Base-by-base conservation (phyloP, 805 yeast genomes). In the Isabelozyma heimii region DNA sequence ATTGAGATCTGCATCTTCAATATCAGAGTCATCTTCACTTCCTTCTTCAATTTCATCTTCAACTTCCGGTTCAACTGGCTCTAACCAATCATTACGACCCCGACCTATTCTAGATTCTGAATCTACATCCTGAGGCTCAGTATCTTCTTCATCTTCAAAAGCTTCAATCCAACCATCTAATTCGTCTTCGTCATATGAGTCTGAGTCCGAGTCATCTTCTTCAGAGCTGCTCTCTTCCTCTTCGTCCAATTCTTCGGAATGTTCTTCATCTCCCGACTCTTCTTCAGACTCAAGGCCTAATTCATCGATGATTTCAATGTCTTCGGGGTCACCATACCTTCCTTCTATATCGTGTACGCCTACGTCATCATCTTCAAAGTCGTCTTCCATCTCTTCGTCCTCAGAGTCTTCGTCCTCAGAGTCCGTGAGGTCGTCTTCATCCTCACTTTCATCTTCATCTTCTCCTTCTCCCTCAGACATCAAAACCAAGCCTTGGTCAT, bases 101-200 rank as follows among this genome's bases (percentile, higher is more conserved):
- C 54, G 12, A 13, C 40, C 30, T 20, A 40, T 37, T 14, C 47
- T 42, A 9, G 44, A 56, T 5, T 55, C 58, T 16, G 54, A 58
- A 12, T 45, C 59, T 5, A 50, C 64, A 2, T 49, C 58, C 7
- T 49, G 54, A 8, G 44, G 51, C 10, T 54, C 62, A 40, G 41
- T 42, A 1, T 49, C 56, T 10, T 60, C 65, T 26, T 52, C 62
- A 33, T 62, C 71, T 28, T 64, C 70, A 48, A 73, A 66, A 35
- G 66, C 73, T 47, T 69, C 73, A 40, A 71, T 61, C 76, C 76
- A 72, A 3, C 69, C 71, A 48, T 70, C 75, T 13, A 71, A 58
- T 42, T 69, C 75, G 15, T 60, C 73, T 33, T 66, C 72, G 38
- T 67, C 70, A 46, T 66, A 68, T 20, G 63, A 70, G 47, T 69